Conservation (phyloP, 2,329 filamentous ascomycete species). For the Didymella sp. region DNA sequence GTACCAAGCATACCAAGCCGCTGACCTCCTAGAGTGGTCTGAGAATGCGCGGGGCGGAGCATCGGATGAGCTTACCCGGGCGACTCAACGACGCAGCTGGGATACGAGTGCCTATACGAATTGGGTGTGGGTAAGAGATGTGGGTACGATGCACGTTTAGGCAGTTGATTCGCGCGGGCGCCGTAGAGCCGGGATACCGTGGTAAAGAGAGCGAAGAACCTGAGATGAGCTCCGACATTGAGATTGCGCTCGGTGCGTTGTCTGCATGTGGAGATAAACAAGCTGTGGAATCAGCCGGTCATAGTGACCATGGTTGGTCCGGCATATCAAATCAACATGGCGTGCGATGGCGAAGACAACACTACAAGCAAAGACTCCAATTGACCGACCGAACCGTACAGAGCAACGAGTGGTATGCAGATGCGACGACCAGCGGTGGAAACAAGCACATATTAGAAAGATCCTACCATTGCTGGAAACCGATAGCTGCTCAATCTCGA, state of each 20-base stretch:
- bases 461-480: conserved; percentile 40
- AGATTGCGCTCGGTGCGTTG: background rate
- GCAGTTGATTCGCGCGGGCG: background rate
- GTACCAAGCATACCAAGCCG: background rate
- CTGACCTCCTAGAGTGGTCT: background rate
- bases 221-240: background rate
- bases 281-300: background rate
- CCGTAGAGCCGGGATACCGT: background rate
- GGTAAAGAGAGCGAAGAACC: background rate
- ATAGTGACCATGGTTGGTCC: background rate
- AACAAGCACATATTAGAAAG: conserved; percentile 43
- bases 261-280: too few species aligned
- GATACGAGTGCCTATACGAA: background rate
- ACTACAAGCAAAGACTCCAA: conserved; percentile 18
- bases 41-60: conserved; percentile 5
- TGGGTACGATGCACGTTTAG: background rate
- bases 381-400: conserved; percentile 14
- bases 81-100: background rate
- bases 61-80: conserved; percentile 6
- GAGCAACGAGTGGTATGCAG: conserved; percentile 14
- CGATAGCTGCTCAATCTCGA: conserved; percentile 42
- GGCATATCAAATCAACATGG: background rate
- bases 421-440: conserved; percentile 7
- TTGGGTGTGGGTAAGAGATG: background rate
- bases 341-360: background rate